Evolutionary conservation across 108 stramenopile species (phyloP), one percentile per base, ranked within the genome.

Genomic region (Nannochloropsis salina): DNA sequence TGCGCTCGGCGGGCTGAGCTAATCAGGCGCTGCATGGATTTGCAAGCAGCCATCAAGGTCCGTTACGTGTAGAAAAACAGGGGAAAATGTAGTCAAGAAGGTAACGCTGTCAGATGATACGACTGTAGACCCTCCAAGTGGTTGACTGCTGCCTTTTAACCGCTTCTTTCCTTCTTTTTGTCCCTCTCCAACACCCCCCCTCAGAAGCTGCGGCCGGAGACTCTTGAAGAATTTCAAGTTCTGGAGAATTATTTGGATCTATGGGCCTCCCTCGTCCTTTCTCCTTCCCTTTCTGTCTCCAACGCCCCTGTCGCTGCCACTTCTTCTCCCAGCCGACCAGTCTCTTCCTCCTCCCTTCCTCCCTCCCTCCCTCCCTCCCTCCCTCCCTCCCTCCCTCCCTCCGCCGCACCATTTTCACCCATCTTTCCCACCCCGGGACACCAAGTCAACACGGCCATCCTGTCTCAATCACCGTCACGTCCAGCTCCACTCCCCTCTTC

Each of bases 331-430:
- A n/a, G 47, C 12, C 47, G 47, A 51, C 47, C 10, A 51, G 9
- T 51, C 47, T 51, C 47, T 51, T 9, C 47, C 12, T 51, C 47
- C 47, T 51, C 47, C 47, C 10, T 12, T 51, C 47, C 47, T 51
- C 47, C 47, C 47, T 51, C 47, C 47, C 47, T 12, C 10, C 12
- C 61, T 4, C n/a, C 61, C 61, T 74, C 61, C 61, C n/a, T n/a
- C 61, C n/a, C 3, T n/a, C n/a, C 61, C 61, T 74, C 61, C 61
- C n/a, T n/a, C 61, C n/a, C 61, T n/a, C 4, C 4, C 61, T 74
- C 61, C 61, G 15, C 61, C n/a, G n/a, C 61, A 20, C 61, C 61
- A 74, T 74, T n/a, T 74, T n/a, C n/a, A n/a, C n/a, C n/a, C n/a
- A n/a, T n/a, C n/a, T n/a, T n/a, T n/a, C n/a, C n/a, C n/a, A n/a